phyloP scores from a whole-genome alignment of 495 filamentous ascomycete genomes.

The Aspergillus nanangensis region DNA sequence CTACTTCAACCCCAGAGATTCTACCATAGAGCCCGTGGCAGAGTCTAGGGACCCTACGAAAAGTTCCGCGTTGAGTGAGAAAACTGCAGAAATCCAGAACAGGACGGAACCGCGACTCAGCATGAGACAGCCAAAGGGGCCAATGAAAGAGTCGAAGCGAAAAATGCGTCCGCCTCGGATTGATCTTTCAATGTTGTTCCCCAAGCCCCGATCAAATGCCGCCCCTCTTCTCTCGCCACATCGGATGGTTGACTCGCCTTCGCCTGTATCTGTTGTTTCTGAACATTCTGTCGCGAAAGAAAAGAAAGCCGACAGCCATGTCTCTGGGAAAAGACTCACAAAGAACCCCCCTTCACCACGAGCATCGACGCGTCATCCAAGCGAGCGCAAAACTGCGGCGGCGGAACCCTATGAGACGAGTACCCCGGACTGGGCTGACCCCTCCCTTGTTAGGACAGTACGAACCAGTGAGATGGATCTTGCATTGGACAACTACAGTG shows the following conservation, averaged over 20 bases:
- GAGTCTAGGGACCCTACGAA: not conserved
- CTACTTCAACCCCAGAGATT: slow-evolving; percentile 33
- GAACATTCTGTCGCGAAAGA: slow-evolving; percentile 19
- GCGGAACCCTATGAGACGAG: slow-evolving; percentile 17
- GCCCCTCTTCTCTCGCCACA: slow-evolving; percentile 41
- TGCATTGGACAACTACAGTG: slow-evolving; percentile 31
- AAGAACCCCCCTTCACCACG: slow-evolving; percentile 22
- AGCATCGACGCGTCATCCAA: not conserved
- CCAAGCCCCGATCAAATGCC: slow-evolving; percentile 32
- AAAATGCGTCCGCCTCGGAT: slow-evolving; percentile 38
- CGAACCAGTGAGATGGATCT: slow-evolving; percentile 37
- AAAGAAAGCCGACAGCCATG: slow-evolving; percentile 11
- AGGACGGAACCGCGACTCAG: slow-evolving; percentile 21
- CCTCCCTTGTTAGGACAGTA: slow-evolving; percentile 28
- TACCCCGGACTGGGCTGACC: slow-evolving; percentile 22
- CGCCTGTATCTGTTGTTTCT: slow-evolving; percentile 33
- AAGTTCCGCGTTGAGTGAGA: not conserved
- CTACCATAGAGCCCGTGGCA: slow-evolving; percentile 9
- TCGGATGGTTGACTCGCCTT: slow-evolving; percentile 40
- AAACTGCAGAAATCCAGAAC: not conserved
- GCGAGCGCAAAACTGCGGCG: too few species aligned
- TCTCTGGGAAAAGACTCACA: slow-evolving; percentile 18
- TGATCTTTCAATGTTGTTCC: slow-evolving; percentile 44
- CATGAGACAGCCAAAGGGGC: slow-evolving; percentile 17
- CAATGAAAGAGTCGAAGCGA: slow-evolving; percentile 34